phyloP scores from a whole-genome alignment of 371 early-diverging fungal genomes.

The Capniomyces stellatus region DNA sequence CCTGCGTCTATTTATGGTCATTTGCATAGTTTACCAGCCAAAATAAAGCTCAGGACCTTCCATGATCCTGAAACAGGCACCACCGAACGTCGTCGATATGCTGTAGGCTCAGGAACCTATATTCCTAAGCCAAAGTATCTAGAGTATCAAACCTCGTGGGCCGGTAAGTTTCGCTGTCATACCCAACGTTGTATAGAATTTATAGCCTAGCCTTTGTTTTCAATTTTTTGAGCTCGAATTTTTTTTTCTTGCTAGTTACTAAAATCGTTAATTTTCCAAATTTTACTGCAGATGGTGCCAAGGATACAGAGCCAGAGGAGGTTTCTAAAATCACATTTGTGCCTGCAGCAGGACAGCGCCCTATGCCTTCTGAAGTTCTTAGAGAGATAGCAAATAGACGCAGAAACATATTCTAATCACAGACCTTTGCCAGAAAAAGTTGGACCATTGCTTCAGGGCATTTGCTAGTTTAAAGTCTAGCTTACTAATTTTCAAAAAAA shows the following conservation, averaged over 20 bases:
- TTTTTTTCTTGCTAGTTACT: neutral
- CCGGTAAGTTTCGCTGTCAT: slow-evolving; percentile 3
- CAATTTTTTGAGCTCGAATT: neutral
- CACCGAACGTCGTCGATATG: slow-evolving; percentile 29
- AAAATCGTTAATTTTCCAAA: neutral
- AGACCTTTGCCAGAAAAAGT: too few species aligned
- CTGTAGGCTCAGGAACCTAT: slow-evolving; percentile 28
- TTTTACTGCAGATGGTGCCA: slow-evolving; percentile 17
- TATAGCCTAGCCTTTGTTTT: too few species aligned
- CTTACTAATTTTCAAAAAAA: neutral
- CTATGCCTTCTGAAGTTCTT: slow-evolving; percentile 27
- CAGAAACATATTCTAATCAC: neutral
- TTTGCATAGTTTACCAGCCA: slow-evolving; percentile 8
- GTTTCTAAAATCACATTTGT: slow-evolving; percentile 29
- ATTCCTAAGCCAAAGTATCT: slow-evolving; percentile 29
- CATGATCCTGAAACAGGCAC: slow-evolving; percentile 18
- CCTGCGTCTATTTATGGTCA: too few species aligned
- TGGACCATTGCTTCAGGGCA: too few species aligned
- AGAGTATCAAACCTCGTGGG: slow-evolving; percentile 27
- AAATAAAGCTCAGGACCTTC: slow-evolving; percentile 8
- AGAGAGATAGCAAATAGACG: slow-evolving; percentile 15
- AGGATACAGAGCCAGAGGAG: slow-evolving; percentile 24
- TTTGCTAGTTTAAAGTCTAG: too few species aligned
- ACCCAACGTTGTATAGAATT: neutral
- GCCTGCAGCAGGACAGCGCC: slow-evolving; percentile 25